These are phyloP conservation scores for Talaromyces funiculosus DNA, from an alignment of 2,329 filamentous ascomycete species.

Conservation along the genomic window DNA sequence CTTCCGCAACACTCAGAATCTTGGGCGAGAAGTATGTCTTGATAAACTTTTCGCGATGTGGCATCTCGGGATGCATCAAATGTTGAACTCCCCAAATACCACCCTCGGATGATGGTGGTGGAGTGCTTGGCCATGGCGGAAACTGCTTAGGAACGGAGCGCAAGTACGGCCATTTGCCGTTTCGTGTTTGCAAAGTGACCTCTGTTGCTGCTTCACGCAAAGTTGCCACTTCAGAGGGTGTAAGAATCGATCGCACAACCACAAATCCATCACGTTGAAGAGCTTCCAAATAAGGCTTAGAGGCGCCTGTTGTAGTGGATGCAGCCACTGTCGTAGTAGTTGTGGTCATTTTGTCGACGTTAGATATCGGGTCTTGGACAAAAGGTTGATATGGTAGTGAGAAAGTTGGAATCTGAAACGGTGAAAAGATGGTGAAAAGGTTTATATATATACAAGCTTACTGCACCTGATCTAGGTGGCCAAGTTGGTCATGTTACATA, in stretches of 20 bases:
- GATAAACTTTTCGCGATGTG: slow-evolving; percentile 57
- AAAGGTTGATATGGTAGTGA: background rate
- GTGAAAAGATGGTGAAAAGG: background rate
- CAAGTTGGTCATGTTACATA: background rate
- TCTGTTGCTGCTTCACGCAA: slow-evolving; percentile 57
- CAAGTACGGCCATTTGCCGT: slow-evolving; percentile 73
- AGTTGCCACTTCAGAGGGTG: slow-evolving; percentile 48
- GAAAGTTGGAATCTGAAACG: background rate
- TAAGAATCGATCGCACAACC: slow-evolving; percentile 61
- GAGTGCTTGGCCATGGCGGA: slow-evolving; percentile 66
- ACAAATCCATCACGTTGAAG: slow-evolving; percentile 72
- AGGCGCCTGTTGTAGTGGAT: background rate
- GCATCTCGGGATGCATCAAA: slow-evolving; percentile 68
- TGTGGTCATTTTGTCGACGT: background rate
- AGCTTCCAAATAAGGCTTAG: slow-evolving; percentile 40
- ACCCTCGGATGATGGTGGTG: slow-evolving; percentile 41
- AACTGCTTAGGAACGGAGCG: slow-evolving; percentile 86
- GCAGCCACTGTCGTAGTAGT: slow-evolving; percentile 1
- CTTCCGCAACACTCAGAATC: slow-evolving; percentile 58
- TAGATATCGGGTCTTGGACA: background rate
- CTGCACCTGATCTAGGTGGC: background rate
- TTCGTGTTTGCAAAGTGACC: slow-evolving; percentile 56
- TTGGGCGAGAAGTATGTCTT: slow-evolving; percentile 65
- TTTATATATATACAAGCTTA: background rate
- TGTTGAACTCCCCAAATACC: slow-evolving; percentile 91